Evolutionary conservation across 345 rosid genomes (phyloP), one percentile per base, ranked within the genome.

Genomic region (Salix exigua): DNA sequence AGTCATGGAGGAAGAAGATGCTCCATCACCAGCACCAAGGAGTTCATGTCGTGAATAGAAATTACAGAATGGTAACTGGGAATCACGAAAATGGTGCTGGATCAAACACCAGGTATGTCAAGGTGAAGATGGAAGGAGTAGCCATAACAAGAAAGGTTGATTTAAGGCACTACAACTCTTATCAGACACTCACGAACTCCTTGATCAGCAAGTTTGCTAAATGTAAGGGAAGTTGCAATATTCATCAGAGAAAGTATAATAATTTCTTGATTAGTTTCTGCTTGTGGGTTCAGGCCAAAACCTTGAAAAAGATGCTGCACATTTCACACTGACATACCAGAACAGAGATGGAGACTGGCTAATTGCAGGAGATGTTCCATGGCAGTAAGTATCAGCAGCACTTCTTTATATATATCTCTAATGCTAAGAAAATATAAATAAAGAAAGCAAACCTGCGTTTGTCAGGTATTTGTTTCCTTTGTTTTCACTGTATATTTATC

Each of bases 111-210:
- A 84, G 60, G 81, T 87, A 77, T 78, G 91, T 92, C 16, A 90
- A 92, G 77, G 94, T 92, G 76, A 89, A 90, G 85, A 92, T 92
- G 97, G 89, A 90, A 75, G 97, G 94, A 38, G 87, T 83, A 23
- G 83, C 87, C 50, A 90, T 92, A 71, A 72, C 87, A 78, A 89
- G 94, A 71, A 92, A 90, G 77, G 78, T 92, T 74, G 80, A 92
- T 79, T 67, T 90, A 16, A 86, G 77, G 72, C 84, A 77, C 78
- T 88, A 76, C 71, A 76, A 76, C 71, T 88, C 92, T 46, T 85
- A 86, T 51, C 83, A 84, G 46, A 68, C 87, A 1, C 92, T 92
- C 42, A 73, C 66, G 26, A 78, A 62, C 70, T 86, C 87, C 73
- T 81, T 89, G 80, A 84, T 89, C 61, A 11, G 44, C 79, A 85